phyloP scores from a whole-genome alignment of 352 stramenopile genomes.

The Pythium rishiriense region DNA sequence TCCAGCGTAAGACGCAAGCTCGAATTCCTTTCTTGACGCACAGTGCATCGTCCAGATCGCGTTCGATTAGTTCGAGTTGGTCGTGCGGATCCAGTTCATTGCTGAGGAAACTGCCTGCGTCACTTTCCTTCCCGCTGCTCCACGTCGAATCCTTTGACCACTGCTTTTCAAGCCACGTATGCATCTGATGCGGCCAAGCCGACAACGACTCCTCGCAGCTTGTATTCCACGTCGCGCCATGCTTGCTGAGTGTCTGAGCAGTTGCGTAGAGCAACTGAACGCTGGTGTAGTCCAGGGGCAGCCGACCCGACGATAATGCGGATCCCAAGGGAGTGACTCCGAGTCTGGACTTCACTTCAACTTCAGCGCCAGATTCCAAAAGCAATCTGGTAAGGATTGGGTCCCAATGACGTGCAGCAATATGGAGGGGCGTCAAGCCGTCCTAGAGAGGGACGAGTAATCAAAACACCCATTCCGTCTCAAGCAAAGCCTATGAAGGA shows the following conservation, averaged over 20 bases:
- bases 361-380: neutral
- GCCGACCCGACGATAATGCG: neutral
- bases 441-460: neutral
- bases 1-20: constrained; percentile 3
- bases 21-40: constrained; percentile 1
- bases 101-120: neutral
- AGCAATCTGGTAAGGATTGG: neutral
- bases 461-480: too few relatives aligned
- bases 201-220: neutral
- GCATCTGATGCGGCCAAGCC: constrained; percentile 2
- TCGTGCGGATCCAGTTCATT: constrained; percentile 6
- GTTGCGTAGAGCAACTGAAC: neutral
- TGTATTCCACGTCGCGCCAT: constrained; percentile 2
- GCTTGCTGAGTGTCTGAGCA: neutral
- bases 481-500: too few relatives aligned
- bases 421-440: neutral
- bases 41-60: constrained; percentile 1
- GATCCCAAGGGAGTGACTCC: neutral
- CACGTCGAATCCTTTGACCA: constrained; percentile 17
- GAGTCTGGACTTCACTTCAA: neutral
- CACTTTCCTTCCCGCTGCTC: constrained; percentile 12
- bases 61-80: neutral
- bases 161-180: neutral
- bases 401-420: neutral
- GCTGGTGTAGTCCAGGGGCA: neutral